phyloP scores from a whole-genome alignment of 192 early-diverging fungal genomes.

The Backusella sp. region DNA sequence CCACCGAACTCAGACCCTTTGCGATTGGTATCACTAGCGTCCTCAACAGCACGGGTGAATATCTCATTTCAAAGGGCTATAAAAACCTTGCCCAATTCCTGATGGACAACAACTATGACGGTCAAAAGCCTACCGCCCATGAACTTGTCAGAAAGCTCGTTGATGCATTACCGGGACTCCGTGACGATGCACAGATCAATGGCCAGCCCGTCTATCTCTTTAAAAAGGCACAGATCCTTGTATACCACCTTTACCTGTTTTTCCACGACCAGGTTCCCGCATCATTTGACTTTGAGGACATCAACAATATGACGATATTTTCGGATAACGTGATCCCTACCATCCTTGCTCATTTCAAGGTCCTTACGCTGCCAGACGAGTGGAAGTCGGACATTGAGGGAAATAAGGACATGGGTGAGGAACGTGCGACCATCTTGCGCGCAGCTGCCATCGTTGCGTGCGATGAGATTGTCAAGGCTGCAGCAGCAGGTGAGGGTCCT shows the following conservation, averaged over 20 bases:
- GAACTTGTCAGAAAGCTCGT: conserved; percentile 60
- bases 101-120: conserved; percentile 53
- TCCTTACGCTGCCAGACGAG: conserved; percentile 46
- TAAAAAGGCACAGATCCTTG: conserved; percentile 76
- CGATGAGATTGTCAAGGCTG: conserved; percentile 51
- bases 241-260: conserved; percentile 57
- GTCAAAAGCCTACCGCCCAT: conserved; percentile 44
- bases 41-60: conserved; percentile 68
- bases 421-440: conserved; percentile 59
- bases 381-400: conserved; percentile 48
- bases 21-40: conserved; percentile 62
- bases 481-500: conserved; percentile 30
- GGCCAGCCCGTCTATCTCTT: conserved; percentile 64
- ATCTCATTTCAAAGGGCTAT: conserved; percentile 61
- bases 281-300: conserved; percentile 67
- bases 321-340: conserved; percentile 76
- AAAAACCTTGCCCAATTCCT: conserved; percentile 69
- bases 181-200: conserved; percentile 55
- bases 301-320: conserved; percentile 66
- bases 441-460: conserved; percentile 70
- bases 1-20: conserved; percentile 57
- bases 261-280: conserved; percentile 51
- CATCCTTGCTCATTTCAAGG: conserved; percentile 54
- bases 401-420: conserved; percentile 44
- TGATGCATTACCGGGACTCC: conserved; percentile 65